Conservation (phyloP, 257 asterid genomes). For the Nicotiana otophora region DNA sequence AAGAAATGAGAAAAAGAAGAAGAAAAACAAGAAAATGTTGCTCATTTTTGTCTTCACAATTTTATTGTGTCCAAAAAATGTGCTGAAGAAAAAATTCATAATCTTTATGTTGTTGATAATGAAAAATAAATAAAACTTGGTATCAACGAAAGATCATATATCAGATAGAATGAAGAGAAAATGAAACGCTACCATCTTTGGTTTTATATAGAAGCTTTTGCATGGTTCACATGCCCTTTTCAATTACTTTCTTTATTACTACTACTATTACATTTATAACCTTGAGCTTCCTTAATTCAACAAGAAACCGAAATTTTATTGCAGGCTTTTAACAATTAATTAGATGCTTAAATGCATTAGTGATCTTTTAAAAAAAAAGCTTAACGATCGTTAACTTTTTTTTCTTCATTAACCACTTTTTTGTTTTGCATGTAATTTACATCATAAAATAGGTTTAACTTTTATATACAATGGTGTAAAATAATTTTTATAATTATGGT, state of each 20-base stretch:
- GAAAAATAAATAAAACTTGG: slow-evolving; percentile 17
- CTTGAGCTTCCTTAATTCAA: slow-evolving; percentile 6
- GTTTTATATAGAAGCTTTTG: slow-evolving; percentile 17
- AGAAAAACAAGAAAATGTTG: background rate
- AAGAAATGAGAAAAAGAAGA: background rate
- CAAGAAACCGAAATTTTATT: slow-evolving; percentile 2
- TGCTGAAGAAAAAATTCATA: slow-evolving; percentile 14
- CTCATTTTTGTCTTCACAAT: slow-evolving; percentile 3
- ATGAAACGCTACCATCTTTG: slow-evolving; percentile 36
- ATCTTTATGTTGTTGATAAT: slow-evolving; percentile 16
- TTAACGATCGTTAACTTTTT: background rate
- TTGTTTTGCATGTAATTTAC: background rate
- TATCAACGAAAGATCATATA: slow-evolving; percentile 14
- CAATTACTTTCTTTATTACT: background rate
- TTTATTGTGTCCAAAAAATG: background rate
- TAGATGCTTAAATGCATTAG: slow-evolving; percentile 17
- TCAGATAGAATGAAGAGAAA: slow-evolving; percentile 37
- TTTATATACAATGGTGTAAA: no score
- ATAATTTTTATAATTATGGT: no score
- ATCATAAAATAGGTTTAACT: no score
- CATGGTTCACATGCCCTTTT: slow-evolving; percentile 46
- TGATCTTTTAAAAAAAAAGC: slow-evolving; percentile 9
- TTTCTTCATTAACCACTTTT: background rate
- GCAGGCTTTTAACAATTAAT: background rate
- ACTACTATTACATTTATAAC: slow-evolving; percentile 21